phyloP scores from a whole-genome alignment of 768 basidiomycete genomes.

The Boletus reticuloceps region DNA sequence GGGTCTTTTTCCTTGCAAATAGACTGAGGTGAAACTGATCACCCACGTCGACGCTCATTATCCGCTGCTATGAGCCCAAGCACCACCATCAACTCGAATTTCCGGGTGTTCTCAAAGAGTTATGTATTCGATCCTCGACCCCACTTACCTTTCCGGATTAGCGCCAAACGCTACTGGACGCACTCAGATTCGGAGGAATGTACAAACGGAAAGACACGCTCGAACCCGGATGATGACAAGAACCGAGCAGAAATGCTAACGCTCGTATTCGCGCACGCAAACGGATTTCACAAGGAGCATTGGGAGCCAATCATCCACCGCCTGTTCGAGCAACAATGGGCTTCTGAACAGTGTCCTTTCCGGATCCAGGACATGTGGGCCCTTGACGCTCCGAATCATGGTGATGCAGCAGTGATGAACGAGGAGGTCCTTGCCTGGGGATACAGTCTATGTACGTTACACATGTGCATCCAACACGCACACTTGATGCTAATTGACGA shows the following conservation, averaged over 20 bases:
- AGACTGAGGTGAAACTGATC: no score
- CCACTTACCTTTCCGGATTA: background rate
- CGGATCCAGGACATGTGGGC: background rate
- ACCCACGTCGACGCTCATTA: no score
- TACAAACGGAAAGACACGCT: no score
- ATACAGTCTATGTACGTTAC: background rate
- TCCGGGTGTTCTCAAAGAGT: no score
- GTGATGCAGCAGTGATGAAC: background rate
- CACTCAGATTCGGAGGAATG: no score
- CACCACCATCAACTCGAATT: no score
- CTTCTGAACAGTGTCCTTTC: background rate
- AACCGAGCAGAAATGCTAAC: background rate
- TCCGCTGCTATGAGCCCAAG: no score
- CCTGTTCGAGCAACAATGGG: background rate
- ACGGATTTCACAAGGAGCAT: slow-evolving; percentile 8
- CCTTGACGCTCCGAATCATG: background rate
- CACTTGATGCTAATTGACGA: background rate
- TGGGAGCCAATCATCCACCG: slow-evolving; percentile 3
- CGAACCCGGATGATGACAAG: no score
- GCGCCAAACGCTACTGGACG: background rate
- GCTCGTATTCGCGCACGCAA: slow-evolving; percentile 4
- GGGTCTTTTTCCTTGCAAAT: no score
- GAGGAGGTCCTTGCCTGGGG: background rate
- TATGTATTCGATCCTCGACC: background rate
- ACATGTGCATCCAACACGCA: background rate